phyloP scores from a whole-genome alignment of 2,329 filamentous ascomycete species.

The Fusarium poae region DNA sequence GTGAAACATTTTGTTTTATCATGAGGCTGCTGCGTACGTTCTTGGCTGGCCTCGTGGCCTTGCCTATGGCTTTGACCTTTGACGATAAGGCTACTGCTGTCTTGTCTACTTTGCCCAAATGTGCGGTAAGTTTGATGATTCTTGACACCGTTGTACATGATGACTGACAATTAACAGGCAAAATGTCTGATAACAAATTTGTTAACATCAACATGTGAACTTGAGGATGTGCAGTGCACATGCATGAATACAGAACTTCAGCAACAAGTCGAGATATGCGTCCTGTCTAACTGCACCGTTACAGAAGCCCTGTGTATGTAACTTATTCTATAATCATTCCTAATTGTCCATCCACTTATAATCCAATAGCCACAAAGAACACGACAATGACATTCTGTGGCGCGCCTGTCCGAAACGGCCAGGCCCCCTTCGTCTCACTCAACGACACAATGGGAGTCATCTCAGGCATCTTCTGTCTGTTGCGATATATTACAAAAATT shows the following conservation, averaged over 20 bases:
- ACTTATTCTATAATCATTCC: background rate
- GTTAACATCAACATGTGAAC: constrained; percentile 44
- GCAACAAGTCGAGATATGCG: constrained; percentile 45
- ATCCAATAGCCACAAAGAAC: constrained; percentile 25
- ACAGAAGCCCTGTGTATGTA: constrained; percentile 50
- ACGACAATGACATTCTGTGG: background rate
- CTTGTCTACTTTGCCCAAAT: constrained; percentile 45
- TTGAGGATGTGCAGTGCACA: constrained; percentile 49
- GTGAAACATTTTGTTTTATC: background rate
- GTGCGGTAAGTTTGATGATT: constrained; percentile 46
- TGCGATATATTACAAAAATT: constrained; percentile 57
- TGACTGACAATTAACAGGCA: constrained; percentile 33
- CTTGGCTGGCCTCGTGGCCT: constrained; percentile 12
- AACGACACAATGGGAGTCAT: constrained; percentile 52
- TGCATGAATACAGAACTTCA: constrained; percentile 49
- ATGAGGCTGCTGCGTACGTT: constrained; percentile 12
- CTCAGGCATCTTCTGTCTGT: constrained; percentile 54
- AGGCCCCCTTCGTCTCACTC: constrained; percentile 13
- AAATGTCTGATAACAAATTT: constrained; percentile 46
- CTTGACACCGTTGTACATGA: background rate
- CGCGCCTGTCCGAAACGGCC: constrained; percentile 49
- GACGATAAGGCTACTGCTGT: constrained; percentile 1
- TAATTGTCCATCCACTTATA: background rate
- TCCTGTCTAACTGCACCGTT: constrained; percentile 48
- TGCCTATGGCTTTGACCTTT: constrained; percentile 5